phyloP scores from a whole-genome alignment of 768 basidiomycete species.

The Ramaria sp. region DNA sequence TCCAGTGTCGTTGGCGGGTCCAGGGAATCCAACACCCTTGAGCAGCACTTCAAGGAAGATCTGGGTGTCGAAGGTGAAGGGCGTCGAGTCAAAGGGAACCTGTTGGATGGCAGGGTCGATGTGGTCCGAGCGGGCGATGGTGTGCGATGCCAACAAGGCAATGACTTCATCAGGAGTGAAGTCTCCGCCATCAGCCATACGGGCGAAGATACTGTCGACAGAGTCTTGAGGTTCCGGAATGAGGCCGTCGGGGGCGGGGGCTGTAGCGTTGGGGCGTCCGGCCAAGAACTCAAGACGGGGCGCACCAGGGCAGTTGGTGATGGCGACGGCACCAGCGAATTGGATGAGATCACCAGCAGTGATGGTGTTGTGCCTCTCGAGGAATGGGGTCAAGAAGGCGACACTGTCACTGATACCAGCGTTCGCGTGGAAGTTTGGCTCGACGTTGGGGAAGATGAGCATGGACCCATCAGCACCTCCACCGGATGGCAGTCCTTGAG shows the following conservation, averaged over 20 bases:
- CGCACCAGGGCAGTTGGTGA: constrained; percentile 8
- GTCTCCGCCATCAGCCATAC: constrained; percentile 1
- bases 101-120: background rate
- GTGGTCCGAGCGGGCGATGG: constrained; percentile 4
- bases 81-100: constrained; percentile 8
- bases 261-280: constrained; percentile 3
- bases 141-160: constrained; percentile 8
- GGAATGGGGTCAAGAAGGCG: background rate
- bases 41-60: constrained; percentile 7
- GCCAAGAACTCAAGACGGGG: constrained; percentile 1
- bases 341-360: constrained; percentile 3
- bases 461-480: constrained; percentile 9
- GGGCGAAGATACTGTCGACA: constrained; percentile 6
- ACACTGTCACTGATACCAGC: constrained; percentile 5
- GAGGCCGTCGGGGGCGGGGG: background rate
- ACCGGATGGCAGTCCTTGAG: background rate
- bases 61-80: constrained; percentile 6
- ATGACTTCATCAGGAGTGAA: constrained; percentile 5
- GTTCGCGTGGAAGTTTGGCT: constrained; percentile 3
- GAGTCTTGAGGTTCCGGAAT: constrained; percentile 5
- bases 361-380: background rate
- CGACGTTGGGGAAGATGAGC: constrained; percentile 7
- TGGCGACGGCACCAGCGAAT: constrained; percentile 4
- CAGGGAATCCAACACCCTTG: constrained; percentile 3
- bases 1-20: background rate